phyloP scores from a whole-genome alignment of 176 grass and related monocot species.

The Musa schizocarpa region DNA sequence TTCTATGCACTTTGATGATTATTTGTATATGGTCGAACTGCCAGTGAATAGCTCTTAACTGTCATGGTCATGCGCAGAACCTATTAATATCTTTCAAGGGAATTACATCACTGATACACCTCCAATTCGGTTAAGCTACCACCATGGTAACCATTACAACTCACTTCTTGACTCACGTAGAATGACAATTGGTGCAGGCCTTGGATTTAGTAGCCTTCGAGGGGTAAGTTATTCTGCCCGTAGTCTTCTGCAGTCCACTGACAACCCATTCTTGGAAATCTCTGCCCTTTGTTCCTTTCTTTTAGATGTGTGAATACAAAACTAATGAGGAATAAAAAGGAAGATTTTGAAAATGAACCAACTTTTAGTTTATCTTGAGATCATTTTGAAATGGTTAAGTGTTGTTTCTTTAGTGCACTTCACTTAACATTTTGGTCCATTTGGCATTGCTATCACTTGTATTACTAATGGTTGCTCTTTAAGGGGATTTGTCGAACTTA shows the following conservation, averaged over 20 bases:
- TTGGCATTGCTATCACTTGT: too few relatives aligned
- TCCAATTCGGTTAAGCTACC: conserved; percentile 89
- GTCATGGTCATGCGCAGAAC: conserved; percentile 53
- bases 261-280: not conserved
- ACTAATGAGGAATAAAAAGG: not conserved
- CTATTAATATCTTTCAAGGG: conserved; percentile 99
- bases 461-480: not conserved
- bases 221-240: conserved; percentile 44
- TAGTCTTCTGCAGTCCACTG: not conserved
- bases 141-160: conserved; percentile 99
- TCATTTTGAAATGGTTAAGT: too few relatives aligned
- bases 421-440: too few relatives aligned
- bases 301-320: not conserved
- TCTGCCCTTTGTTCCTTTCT: not conserved
- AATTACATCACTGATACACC: conserved; percentile 85
- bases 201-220: conserved; percentile 90
- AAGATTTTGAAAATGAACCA: not conserved
- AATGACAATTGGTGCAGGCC: conserved; percentile 69
- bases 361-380: too few relatives aligned
- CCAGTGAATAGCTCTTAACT: conserved; percentile 1
- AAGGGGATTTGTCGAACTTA: not conserved
- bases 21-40: not conserved
- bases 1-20: conserved; percentile 20
- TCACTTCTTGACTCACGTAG: conserved; percentile 86
- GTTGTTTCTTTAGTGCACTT: too few relatives aligned